Conservation (phyloP, 306 rosid genomes). For the Nissolia schottii region DNA sequence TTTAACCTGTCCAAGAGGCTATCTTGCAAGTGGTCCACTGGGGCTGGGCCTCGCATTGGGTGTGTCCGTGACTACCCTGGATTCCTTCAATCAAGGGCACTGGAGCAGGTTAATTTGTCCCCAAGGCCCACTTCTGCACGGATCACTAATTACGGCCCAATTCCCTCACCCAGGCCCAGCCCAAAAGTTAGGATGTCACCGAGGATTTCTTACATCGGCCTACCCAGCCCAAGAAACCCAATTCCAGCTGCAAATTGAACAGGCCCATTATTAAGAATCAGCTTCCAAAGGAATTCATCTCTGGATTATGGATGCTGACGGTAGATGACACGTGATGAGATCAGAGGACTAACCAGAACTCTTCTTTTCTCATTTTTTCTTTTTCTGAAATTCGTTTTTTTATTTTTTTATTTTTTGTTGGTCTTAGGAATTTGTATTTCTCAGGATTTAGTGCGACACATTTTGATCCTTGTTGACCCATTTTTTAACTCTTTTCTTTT, state of each 20-base stretch:
- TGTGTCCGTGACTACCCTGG: conserved; percentile 88
- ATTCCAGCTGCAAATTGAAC: conserved; percentile 30
- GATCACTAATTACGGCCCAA: conserved; percentile 50
- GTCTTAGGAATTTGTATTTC: not conserved
- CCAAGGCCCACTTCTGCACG: conserved; percentile 47
- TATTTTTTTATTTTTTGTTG: not conserved
- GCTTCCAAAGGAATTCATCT: not conserved
- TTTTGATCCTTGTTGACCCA: not conserved
- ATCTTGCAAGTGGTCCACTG: conserved; percentile 80
- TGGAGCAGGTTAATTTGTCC: conserved; percentile 79
- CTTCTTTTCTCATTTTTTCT: not conserved
- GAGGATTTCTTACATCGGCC: conserved; percentile 62
- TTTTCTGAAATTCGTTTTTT: not conserved
- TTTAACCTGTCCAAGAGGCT: conserved; percentile 40
- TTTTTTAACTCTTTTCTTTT: conserved; percentile 11
- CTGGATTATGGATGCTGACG: not conserved
- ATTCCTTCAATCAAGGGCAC: conserved; percentile 63
- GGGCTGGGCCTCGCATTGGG: conserved; percentile 84
- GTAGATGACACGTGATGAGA: not conserved
- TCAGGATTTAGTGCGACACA: not conserved
- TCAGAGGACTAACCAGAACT: conserved; percentile 13
- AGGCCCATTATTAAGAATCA: not conserved
- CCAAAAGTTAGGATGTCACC: conserved; percentile 84
- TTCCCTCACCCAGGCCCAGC: conserved; percentile 95
- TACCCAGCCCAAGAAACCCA: conserved; percentile 72